Conservation (phyloP, 2,329 filamentous ascomycete species). For the Daldinia eschscholtzii region DNA sequence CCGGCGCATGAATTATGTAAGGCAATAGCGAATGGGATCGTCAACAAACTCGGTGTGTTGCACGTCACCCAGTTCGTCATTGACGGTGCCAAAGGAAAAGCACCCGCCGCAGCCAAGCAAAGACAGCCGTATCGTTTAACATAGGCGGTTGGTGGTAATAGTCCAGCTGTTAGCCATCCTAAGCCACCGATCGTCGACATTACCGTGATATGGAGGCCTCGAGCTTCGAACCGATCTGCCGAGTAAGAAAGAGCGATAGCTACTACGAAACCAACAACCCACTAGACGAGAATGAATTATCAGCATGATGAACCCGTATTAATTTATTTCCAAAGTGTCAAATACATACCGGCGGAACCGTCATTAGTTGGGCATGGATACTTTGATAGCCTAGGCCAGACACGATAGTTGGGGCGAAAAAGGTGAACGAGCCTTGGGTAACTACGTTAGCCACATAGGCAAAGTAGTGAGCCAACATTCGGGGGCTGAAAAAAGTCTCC, state of each 20-base stretch:
- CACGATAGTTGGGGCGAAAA: slow-evolving; percentile 66
- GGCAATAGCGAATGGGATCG: slow-evolving; percentile 55
- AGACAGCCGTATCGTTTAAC: slow-evolving; percentile 53
- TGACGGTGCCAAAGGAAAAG: slow-evolving; percentile 54
- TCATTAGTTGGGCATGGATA: slow-evolving; percentile 48
- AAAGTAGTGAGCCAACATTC: slow-evolving; percentile 56
- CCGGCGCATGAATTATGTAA: slow-evolving; percentile 56
- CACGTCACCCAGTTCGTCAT: slow-evolving; percentile 57
- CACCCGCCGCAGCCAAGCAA: slow-evolving; percentile 54
- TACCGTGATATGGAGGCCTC: slow-evolving; percentile 46
- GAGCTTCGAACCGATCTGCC: slow-evolving; percentile 45
- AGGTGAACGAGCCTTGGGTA: slow-evolving; percentile 58
- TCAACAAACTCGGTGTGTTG: slow-evolving; percentile 54
- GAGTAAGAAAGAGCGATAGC: slow-evolving; percentile 47
- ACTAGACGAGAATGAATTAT: slow-evolving; percentile 20
- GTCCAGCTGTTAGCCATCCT: slow-evolving; percentile 52
- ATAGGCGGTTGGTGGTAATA: slow-evolving; percentile 48
- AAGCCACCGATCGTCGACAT: slow-evolving; percentile 49
- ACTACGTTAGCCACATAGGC: slow-evolving; percentile 50
- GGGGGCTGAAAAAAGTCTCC: slow-evolving; percentile 53
- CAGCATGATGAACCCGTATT: neutral
- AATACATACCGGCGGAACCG: slow-evolving; percentile 45
- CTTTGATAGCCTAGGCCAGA: slow-evolving; percentile 55
- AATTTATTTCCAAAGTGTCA: neutral
- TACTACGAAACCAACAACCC: slow-evolving; percentile 48